Conservation (phyloP, 805 yeast genomes). For the Blastobotrys chiropterorum region DNA sequence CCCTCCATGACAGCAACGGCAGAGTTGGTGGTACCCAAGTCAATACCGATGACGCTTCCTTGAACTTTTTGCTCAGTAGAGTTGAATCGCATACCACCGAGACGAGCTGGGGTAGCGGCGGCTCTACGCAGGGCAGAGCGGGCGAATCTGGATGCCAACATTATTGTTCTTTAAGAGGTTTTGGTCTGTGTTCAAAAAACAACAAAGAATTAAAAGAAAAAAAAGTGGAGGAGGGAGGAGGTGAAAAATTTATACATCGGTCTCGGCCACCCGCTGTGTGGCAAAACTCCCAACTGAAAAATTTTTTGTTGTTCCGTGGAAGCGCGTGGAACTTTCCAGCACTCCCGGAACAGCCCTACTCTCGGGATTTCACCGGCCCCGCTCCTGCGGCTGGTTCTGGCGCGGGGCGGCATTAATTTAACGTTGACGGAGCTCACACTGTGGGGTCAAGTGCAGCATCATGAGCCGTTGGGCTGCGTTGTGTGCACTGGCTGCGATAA, state of each 20-base stretch:
- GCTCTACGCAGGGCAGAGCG: slow-evolving; percentile 29
- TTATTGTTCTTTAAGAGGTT: slow-evolving; percentile 16
- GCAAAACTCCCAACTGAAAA: background rate
- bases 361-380: background rate
- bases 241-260: slow-evolving; percentile 6
- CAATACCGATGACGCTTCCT: slow-evolving; percentile 74
- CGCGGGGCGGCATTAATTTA: no score
- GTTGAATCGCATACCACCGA: slow-evolving; percentile 35
- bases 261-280: background rate
- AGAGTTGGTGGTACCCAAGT: slow-evolving; percentile 83
- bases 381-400: no score
- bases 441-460: no score
- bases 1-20: slow-evolving; percentile 86
- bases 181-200: slow-evolving; percentile 3
- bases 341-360: background rate
- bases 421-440: no score
- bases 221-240: slow-evolving; percentile 6
- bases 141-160: slow-evolving; percentile 38
- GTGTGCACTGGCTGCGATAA: no score
- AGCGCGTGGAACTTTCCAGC: slow-evolving; percentile 12
- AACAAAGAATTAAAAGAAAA: background rate
- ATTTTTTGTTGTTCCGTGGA: slow-evolving; percentile 8
- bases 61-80: slow-evolving; percentile 38
- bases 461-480: no score
- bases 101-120: slow-evolving; percentile 21